Base-by-base conservation (phyloP, 352 stramenopile genomes). In the Phytophthora brassicae region DNA sequence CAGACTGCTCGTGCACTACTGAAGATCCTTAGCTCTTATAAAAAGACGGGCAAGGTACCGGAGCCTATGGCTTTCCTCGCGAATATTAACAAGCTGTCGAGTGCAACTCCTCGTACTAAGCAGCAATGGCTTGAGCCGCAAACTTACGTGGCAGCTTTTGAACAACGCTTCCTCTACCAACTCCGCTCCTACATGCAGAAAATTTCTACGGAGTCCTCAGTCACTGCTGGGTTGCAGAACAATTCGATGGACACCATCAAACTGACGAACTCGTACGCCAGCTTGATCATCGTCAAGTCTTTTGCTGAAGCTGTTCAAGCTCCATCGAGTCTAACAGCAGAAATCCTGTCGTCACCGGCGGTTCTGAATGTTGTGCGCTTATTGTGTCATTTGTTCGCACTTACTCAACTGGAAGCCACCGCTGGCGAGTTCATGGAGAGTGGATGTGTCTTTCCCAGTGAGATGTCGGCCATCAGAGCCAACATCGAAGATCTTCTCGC, bases 401-500 rank as follows among this genome's bases (percentile, higher is more conserved):
- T 96, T 35, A 86, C 79, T 22, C 72, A 90, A 41, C 56, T 95
- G 16, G 84, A 95, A 66, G 45, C 47, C 0, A 67, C 77, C 20
- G 79, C 78, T 3, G 76, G 78, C n/a, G 76, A 85, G 52, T 90
- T 90, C 60, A 86, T 90, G 64, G 74, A 88, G 59, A 78, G 78
- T 28, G 68, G 73, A n/a, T 75, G 69, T 19, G 67, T 90, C n/a
- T 59, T 68, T 12, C 68, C 66, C 22, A 57, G 28, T n/a, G 67
- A 88, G 6, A 74, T 93, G 52, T 23, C 66, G 22, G 39, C 66
- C 20, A 64, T 93, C 17, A 78, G 82, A 26, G 50, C 64, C 20
- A 73, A 67, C 55, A 81, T 89, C 42, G 74, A 88, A 48, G 58
- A 68, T 23, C 60, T 89, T 16, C 75, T 89, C n/a, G 44, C 45